Conservation (phyloP, 176 grass and related monocot species). For the Leersia perrieri region DNA sequence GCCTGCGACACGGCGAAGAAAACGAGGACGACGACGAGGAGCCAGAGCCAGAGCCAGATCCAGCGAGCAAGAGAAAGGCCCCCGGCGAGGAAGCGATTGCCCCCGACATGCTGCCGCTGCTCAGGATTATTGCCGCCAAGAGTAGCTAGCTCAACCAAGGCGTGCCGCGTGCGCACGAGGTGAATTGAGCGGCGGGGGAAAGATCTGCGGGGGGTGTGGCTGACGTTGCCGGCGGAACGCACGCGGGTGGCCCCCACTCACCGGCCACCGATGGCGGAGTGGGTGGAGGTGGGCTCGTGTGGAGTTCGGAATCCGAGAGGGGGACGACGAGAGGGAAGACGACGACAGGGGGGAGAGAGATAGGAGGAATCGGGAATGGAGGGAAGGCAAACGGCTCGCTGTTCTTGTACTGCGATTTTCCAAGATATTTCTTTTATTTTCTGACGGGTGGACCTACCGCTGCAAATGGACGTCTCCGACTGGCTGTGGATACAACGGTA, state of each 20-base stretch:
- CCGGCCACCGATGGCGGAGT: slow-evolving; percentile 11
- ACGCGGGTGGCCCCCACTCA: no score
- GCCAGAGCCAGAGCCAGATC: no score
- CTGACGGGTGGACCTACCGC: not conserved
- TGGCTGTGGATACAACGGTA: not conserved
- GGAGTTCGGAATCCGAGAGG: slow-evolving; percentile 23
- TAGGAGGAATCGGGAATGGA: no score
- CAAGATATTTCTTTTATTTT: not conserved
- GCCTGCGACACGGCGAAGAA: slow-evolving; percentile 18
- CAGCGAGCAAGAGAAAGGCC: slow-evolving; percentile 27
- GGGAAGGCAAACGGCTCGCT: not conserved
- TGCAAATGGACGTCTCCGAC: not conserved
- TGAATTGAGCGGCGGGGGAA: not conserved
- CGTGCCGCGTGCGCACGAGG: slow-evolving; percentile 30
- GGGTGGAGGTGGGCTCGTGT: not conserved
- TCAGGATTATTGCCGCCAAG: not conserved
- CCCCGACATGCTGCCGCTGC: slow-evolving; percentile 10
- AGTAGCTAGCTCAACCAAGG: not conserved
- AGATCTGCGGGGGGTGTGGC: slow-evolving; percentile 32
- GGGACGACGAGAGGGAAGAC: not conserved
- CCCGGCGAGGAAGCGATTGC: slow-evolving; percentile 33
- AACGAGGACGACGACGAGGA: slow-evolving; percentile 7
- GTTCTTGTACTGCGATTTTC: not conserved
- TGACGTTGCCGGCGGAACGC: not conserved
- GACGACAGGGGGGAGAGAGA: not conserved